These are phyloP conservation scores for Bipolaris cookei DNA, from an alignment of 2,329 filamentous ascomycete genomes.

Conservation along the genomic window DNA sequence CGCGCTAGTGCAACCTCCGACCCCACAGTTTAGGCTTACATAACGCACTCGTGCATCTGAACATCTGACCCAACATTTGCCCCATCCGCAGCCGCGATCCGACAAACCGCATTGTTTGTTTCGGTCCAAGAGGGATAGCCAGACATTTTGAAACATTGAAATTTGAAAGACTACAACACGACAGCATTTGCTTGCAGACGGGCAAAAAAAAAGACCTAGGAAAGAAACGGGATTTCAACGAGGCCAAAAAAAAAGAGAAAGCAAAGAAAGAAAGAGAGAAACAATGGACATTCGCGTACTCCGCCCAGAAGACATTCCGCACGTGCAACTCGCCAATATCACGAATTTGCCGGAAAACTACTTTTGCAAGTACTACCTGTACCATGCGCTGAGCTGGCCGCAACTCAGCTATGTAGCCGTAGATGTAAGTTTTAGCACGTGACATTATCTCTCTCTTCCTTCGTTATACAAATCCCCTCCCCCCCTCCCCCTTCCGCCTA, in stretches of 20 bases:
- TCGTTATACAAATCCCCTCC: background rate
- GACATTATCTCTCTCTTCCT: background rate
- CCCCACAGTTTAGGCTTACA: conserved; percentile 14
- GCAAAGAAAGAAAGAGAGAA: conserved; percentile 1
- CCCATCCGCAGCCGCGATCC: background rate
- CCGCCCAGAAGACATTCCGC: conserved; percentile 79
- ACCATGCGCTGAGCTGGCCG: conserved; percentile 97
- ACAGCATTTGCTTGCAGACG: too few relatives aligned
- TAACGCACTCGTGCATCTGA: conserved; percentile 18
- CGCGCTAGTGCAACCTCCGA: conserved; percentile 17
- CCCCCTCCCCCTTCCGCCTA: too few relatives aligned
- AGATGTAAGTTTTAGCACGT: conserved; percentile 60
- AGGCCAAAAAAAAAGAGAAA: background rate
- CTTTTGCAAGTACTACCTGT: conserved; percentile 99
- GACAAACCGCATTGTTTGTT: conserved; percentile 2
- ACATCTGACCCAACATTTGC: conserved; percentile 4
- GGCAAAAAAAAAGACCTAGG: background rate
- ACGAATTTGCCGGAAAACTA: conserved; percentile 99
- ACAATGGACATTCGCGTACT: conserved; percentile 90
- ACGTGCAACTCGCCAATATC: conserved; percentile 97
- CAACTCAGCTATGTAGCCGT: conserved; percentile 97
- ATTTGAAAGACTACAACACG: too few relatives aligned
- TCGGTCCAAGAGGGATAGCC: background rate
- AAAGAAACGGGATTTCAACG: background rate
- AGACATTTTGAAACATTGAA: background rate